These are phyloP conservation scores for Orbilia ellipsospora DNA, from an alignment of 2,329 filamentous ascomycete species.

Conservation along the genomic window DNA sequence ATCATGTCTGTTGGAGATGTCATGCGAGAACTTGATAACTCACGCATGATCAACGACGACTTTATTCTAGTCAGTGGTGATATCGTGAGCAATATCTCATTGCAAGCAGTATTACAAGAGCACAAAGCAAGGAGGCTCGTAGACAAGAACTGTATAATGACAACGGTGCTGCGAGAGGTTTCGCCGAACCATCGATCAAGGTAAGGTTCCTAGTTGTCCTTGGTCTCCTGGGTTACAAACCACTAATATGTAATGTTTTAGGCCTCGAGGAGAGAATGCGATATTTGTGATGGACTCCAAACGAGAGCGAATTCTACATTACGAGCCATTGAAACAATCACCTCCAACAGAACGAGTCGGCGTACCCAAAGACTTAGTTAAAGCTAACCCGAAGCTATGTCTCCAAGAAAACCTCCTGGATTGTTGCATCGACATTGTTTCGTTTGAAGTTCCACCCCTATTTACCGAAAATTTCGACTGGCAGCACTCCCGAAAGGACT, in stretches of 20 bases:
- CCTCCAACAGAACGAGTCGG: slow-evolving; percentile 74
- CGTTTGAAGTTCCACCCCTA: slow-evolving; percentile 89
- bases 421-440: slow-evolving; percentile 96
- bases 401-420: slow-evolving; percentile 89
- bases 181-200: slow-evolving; percentile 81
- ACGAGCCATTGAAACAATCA: slow-evolving; percentile 85
- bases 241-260: slow-evolving; percentile 12
- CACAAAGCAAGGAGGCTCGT: slow-evolving; percentile 83
- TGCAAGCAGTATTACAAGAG: slow-evolving; percentile 80
- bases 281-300: slow-evolving; percentile 87
- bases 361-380: slow-evolving; percentile 82
- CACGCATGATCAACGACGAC: slow-evolving; percentile 85
- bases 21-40: slow-evolving; percentile 89
- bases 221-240: neutral
- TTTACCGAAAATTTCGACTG: slow-evolving; percentile 99
- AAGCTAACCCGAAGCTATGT: slow-evolving; percentile 79
- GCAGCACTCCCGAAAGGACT: slow-evolving; percentile 86
- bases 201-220: slow-evolving; percentile 64
- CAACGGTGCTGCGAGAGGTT: slow-evolving; percentile 84
- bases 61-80: slow-evolving; percentile 95
- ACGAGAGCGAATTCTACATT: slow-evolving; percentile 86
- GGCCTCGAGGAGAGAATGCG: slow-evolving; percentile 62
- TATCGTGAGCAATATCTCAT: slow-evolving; percentile 85
- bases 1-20: slow-evolving; percentile 91
- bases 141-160: slow-evolving; percentile 98